Evolutionary conservation across 225 moss, liverwort and hornwort genomes (phyloP).

Genomic region (Straminergon stramineum): DNA sequence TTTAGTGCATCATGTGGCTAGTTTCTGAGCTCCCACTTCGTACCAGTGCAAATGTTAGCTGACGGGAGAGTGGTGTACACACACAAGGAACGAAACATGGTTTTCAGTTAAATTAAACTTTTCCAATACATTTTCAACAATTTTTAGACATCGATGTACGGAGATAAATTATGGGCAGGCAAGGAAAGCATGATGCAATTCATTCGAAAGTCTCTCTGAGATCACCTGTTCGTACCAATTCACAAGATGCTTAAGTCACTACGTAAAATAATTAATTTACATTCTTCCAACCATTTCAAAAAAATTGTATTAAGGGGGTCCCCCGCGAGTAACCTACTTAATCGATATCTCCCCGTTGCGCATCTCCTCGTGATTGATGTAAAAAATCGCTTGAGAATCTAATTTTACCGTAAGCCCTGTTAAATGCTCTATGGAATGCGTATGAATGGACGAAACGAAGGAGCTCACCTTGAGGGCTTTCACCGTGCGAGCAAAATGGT

Average conservation of each 20-base stretch:
- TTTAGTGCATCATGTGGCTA: neutral
- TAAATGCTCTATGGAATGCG: neutral
- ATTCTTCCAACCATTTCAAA: neutral
- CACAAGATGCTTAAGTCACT: neutral
- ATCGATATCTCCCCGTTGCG: neutral
- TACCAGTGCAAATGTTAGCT: neutral
- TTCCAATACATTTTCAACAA: neutral
- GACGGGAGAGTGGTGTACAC: neutral
- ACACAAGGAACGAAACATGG: neutral
- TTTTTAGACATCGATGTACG: neutral
- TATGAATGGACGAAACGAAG: neutral
- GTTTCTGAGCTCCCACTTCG: neutral
- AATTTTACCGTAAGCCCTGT: neutral
- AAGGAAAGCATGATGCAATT: neutral
- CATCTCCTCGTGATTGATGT: neutral
- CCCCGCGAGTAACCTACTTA: neutral
- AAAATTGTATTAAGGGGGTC: neutral
- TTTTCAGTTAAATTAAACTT: too few species aligned
- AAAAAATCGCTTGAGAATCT: too few species aligned
- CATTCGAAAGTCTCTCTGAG: neutral
- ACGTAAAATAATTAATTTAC: neutral
- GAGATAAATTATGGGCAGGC: neutral
- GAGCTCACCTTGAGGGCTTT: constrained; percentile 63
- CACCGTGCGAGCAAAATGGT: constrained; percentile 89
- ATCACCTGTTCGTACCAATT: neutral